Percentiles rank a stretch among this genome's conserved stretches.
These are phyloP conservation scores for Botryotinia calthae DNA, from an alignment of 2,329 filamentous ascomycete genomes.

Conservation along the genomic window DNA sequence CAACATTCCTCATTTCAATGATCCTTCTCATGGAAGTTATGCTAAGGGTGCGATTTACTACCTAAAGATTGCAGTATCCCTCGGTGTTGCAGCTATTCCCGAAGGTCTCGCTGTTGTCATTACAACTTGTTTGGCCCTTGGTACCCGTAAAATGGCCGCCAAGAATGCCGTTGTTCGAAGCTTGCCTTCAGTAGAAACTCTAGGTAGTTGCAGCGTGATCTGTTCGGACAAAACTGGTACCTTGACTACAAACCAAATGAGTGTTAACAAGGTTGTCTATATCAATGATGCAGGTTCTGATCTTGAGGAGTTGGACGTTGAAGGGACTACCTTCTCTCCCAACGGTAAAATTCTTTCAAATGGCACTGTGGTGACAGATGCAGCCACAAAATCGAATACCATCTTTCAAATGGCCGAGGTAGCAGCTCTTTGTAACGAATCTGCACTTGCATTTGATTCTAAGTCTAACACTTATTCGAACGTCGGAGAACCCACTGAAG, in stretches of 20 bases:
- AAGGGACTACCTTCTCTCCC: conserved; percentile 90
- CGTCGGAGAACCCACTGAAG: conserved; percentile 93
- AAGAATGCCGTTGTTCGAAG: conserved; percentile 98
- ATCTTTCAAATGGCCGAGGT: conserved; percentile 74
- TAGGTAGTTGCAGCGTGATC: conserved; percentile 98
- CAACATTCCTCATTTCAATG: conserved; percentile 96
- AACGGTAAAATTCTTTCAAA: conserved; percentile 68
- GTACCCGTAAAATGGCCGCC: conserved; percentile 96
- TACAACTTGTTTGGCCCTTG: conserved; percentile 94
- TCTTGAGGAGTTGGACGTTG: conserved; percentile 82
- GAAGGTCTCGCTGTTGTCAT: conserved; percentile 98
- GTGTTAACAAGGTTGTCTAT: conserved; percentile 88
- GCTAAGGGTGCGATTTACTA: conserved; percentile 99
- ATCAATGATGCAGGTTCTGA: conserved; percentile 70
- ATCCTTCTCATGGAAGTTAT: conserved; percentile 89
- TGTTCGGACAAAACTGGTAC: conserved; percentile 99
- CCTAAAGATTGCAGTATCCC: conserved; percentile 96
- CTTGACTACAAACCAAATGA: conserved; percentile 98
- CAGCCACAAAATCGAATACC: conserved; percentile 70
- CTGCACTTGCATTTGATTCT: conserved; percentile 76
- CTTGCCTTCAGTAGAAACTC: conserved; percentile 92
- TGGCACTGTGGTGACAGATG: conserved; percentile 66
- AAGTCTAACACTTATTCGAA: conserved; percentile 73
- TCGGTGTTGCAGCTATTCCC: conserved; percentile 95
- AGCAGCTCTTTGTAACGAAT: conserved; percentile 82